Base-by-base conservation (phyloP, 2,329 filamentous ascomycete genomes). In the Fusarium chlamydosporum region DNA sequence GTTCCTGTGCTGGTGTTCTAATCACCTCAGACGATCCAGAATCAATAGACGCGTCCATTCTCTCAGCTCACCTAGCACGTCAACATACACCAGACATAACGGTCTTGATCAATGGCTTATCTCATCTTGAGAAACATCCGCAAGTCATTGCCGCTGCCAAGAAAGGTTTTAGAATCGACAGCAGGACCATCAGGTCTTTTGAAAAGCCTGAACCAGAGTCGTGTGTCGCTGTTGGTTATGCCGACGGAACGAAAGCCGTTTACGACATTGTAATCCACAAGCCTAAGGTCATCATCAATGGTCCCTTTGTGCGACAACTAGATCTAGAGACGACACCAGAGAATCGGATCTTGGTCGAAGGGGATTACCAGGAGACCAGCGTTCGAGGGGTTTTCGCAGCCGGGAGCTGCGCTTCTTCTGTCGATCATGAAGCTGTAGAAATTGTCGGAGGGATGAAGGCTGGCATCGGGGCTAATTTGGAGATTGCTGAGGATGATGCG, bases 401-500 rank as follows among this genome's bases (percentile, higher is more conserved):
- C 2, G 52, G 60, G 2, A 27, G 45, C 6, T 42, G 59, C 4
- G 59, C 45, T 11, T 12, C 18, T 3, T 16, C 6, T 1, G 3
- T 47, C 8, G 16, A n/a, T 9, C 16, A 34, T 0, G 34, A 33
- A 8, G 11, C 6, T 1, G 6, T n/a, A 3, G 31, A 16, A 3
- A 33, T 33, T 0, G 34, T 9, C 7, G 10, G 13, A 5, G 45
- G 60, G 3, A 13, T 26, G 10, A 2, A 12, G 4, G 52, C 20
- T 13, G 53, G 60, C 4, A 16, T 63, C 8, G 58, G 57, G 3
- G 41, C 35, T 3, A 63, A 47, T 16, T 7, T 63, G 2, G 58
- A 56, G 16, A 63, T 63, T 23, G 58, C 18, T 11, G 48, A 63
- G 4, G 58, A 63, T 33, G 48, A 63, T 56, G 35, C 33, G 11